phyloP scores from a whole-genome alignment of 495 filamentous ascomycete genomes.

The Tuber magnatum region DNA sequence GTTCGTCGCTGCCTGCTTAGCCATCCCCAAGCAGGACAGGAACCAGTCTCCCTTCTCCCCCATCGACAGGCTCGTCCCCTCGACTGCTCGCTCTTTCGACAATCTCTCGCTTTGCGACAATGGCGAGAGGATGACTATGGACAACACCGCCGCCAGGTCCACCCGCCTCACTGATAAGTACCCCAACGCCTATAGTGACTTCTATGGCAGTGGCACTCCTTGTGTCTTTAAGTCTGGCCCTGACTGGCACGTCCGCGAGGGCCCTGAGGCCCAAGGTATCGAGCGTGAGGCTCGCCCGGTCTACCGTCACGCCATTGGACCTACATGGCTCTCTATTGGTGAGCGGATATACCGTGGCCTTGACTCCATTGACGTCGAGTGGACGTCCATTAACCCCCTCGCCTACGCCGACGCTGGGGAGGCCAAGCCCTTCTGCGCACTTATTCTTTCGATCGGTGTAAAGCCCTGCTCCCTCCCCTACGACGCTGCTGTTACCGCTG shows the following conservation, averaged over 20 bases:
- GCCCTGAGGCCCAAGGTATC: background rate
- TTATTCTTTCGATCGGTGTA: conserved; percentile 6
- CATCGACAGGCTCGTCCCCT: no score
- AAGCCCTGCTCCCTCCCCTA: conserved; percentile 3
- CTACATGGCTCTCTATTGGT: background rate
- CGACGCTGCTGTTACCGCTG: background rate
- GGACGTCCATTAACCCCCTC: conserved; percentile 1
- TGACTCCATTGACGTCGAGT: background rate
- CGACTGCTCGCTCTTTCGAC: background rate
- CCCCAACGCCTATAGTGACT: background rate
- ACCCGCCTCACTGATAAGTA: background rate
- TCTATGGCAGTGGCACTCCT: background rate
- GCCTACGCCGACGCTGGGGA: conserved; percentile 8
- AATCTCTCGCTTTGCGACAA: background rate
- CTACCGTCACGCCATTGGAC: background rate
- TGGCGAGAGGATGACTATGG: background rate
- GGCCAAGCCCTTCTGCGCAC: background rate
- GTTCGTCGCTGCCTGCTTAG: background rate
- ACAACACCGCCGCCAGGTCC: background rate
- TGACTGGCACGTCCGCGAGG: background rate
- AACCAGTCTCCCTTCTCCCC: background rate
- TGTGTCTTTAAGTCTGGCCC: background rate
- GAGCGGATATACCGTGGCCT: background rate
- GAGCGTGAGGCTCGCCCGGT: background rate
- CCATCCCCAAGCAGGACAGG: background rate